Conservation (phyloP, 2,329 filamentous ascomycete species). For the Venturiaceae sp. region DNA sequence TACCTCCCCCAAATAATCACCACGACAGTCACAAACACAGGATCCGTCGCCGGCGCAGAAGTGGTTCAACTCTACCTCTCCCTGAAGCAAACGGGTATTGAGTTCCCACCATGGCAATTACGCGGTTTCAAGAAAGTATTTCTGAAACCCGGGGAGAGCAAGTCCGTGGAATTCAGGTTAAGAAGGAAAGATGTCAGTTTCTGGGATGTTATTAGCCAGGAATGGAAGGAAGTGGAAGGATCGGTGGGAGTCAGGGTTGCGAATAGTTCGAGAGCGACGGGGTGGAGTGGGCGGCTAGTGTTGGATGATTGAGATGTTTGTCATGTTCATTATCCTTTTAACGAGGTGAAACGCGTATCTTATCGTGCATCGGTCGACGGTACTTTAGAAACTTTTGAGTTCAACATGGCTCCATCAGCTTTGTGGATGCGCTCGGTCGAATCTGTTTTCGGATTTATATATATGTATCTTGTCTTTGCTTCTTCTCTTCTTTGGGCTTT, state of each 20-base stretch:
- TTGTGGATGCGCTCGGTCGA: too few relatives aligned
- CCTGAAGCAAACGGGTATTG: slow-evolving; percentile 19
- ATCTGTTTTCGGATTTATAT: too few relatives aligned
- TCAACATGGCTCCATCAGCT: too few relatives aligned
- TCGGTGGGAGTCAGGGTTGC: not conserved
- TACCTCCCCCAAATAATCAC: slow-evolving; percentile 12
- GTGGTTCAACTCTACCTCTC: slow-evolving; percentile 28
- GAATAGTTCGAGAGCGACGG: not conserved
- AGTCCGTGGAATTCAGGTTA: slow-evolving; percentile 6
- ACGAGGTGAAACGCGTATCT: too few relatives aligned
- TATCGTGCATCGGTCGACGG: too few relatives aligned
- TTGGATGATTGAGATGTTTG: not conserved
- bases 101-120: slow-evolving; percentile 23
- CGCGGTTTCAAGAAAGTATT: slow-evolving; percentile 12
- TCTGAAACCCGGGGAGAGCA: slow-evolving; percentile 9
- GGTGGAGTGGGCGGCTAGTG: not conserved
- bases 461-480: too few relatives aligned
- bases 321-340: too few relatives aligned
- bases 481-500: too few relatives aligned
- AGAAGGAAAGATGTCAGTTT: slow-evolving; percentile 11
- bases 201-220: slow-evolving; percentile 10
- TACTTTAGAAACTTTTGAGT: too few relatives aligned
- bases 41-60: slow-evolving; percentile 24
- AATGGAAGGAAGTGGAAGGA: slow-evolving; percentile 5
- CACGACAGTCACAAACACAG: slow-evolving; percentile 24